These are phyloP conservation scores for Sambucus nigra DNA, from an alignment of 129 eudicot species.

Conservation along the genomic window DNA sequence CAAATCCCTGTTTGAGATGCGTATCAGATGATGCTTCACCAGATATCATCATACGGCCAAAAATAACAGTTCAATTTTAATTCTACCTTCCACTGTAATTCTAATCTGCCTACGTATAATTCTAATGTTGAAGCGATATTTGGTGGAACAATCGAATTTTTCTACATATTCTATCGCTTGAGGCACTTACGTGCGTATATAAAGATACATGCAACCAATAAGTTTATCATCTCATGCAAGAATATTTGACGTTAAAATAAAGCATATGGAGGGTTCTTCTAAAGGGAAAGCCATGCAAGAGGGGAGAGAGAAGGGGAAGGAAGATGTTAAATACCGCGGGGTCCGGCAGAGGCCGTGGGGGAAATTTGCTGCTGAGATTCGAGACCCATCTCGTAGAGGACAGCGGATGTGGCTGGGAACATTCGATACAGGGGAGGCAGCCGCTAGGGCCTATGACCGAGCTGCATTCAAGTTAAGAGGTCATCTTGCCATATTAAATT, in stretches of 20 bases:
- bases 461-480: conserved; percentile 67
- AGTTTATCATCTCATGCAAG: not conserved
- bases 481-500: conserved; percentile 72
- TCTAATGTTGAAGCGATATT: too few relatives aligned
- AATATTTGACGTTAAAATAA: not conserved
- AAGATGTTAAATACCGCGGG: conserved; percentile 60
- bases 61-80: too few relatives aligned
- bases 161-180: not conserved
- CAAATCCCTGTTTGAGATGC: too few relatives aligned
- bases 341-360: conserved; percentile 90
- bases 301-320: conserved; percentile 17
- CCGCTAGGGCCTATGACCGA: conserved; percentile 75
- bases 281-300: conserved; percentile 36
- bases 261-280: conserved; percentile 31
- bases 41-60: too few relatives aligned
- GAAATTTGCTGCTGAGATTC: conserved; percentile 79
- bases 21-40: too few relatives aligned
- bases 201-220: not conserved
- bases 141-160: not conserved
- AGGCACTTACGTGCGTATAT: not conserved
- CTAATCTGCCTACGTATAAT: too few relatives aligned
- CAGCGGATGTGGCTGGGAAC: conserved; percentile 85
- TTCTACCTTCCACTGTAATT: too few relatives aligned
- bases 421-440: conserved; percentile 69
- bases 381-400: conserved; percentile 70